These are phyloP conservation scores for Clavispora carvajalis DNA, from an alignment of 805 yeast species.

Conservation along the genomic window DNA sequence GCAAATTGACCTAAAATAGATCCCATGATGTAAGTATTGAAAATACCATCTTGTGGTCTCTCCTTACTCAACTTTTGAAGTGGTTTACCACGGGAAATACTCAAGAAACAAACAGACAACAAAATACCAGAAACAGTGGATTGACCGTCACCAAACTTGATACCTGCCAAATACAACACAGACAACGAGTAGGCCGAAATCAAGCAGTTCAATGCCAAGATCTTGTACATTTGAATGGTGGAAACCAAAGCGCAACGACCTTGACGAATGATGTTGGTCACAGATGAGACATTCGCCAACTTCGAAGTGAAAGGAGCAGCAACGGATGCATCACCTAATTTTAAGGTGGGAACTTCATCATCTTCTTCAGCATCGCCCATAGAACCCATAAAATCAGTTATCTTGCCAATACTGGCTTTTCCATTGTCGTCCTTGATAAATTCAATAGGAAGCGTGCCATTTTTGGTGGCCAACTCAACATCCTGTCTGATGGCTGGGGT, in stretches of 20 bases:
- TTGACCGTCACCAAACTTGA: slow-evolving; percentile 96
- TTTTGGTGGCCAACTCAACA: slow-evolving; percentile 48
- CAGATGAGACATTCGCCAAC: slow-evolving; percentile 85
- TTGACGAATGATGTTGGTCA: slow-evolving; percentile 90
- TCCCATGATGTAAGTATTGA: slow-evolving; percentile 94
- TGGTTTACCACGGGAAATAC: slow-evolving; percentile 91
- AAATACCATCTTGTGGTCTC: slow-evolving; percentile 97
- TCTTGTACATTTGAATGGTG: slow-evolving; percentile 98
- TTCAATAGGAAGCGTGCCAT: slow-evolving; percentile 22
- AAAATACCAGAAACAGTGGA: slow-evolving; percentile 94
- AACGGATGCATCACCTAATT: slow-evolving; percentile 96
- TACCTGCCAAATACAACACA: slow-evolving; percentile 92
- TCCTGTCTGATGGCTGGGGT: slow-evolving; percentile 66
- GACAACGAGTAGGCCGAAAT: slow-evolving; percentile 94
- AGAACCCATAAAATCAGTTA: slow-evolving; percentile 61
- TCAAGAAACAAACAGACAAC: slow-evolving; percentile 88
- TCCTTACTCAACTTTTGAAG: slow-evolving; percentile 82
- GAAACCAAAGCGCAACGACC: slow-evolving; percentile 97
- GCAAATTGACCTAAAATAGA: slow-evolving; percentile 96
- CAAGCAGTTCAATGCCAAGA: slow-evolving; percentile 92
- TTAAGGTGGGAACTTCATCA: slow-evolving; percentile 87
- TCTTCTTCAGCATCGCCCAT: slow-evolving; percentile 51
- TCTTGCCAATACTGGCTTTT: slow-evolving; percentile 13
- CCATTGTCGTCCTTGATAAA: slow-evolving; percentile 16
- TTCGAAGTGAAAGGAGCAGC: slow-evolving; percentile 99